Evolutionary conservation across 768 basidiomycete species (phyloP).

Genomic region (Podaxis sp.): DNA sequence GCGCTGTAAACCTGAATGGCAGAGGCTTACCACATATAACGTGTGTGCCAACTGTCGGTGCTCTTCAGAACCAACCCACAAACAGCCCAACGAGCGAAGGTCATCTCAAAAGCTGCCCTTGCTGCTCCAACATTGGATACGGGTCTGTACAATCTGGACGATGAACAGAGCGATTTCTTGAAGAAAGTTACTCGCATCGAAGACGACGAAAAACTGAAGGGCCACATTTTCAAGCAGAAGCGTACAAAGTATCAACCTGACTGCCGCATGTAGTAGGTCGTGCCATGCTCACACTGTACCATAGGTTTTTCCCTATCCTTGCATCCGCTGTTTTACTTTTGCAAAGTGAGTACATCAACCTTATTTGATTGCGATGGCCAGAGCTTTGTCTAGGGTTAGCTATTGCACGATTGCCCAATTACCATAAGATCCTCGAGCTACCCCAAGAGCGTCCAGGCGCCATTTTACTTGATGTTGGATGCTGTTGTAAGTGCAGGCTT

Average conservation of each 20-base stretch:
- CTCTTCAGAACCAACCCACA: neutral
- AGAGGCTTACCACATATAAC: neutral
- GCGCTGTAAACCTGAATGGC: neutral
- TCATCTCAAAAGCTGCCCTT: constrained; percentile 2
- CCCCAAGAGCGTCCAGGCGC: constrained; percentile 21
- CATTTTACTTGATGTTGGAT: constrained; percentile 37
- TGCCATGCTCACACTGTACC: neutral
- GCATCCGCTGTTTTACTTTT: constrained; percentile 31
- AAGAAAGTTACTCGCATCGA: constrained; percentile 29
- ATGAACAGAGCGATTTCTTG: constrained; percentile 30
- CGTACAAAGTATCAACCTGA: constrained; percentile 18
- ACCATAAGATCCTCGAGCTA: constrained; percentile 25
- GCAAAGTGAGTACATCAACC: constrained; percentile 19
- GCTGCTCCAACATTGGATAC: constrained; percentile 16
- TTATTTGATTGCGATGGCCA: neutral
- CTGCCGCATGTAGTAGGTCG: neutral
- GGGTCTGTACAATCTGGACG: constrained; percentile 21
- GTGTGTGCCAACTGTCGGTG: too few species aligned
- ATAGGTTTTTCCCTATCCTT: constrained; percentile 30
- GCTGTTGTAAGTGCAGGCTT: constrained; percentile 28
- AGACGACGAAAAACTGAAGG: constrained; percentile 30
- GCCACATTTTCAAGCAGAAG: constrained; percentile 36
- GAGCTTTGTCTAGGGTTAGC: constrained; percentile 17
- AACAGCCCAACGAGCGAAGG: neutral
- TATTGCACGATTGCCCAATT: constrained; percentile 29